phyloP scores from a whole-genome alignment of 148 eudicot genomes.

The Tetragonia tetragonoides region DNA sequence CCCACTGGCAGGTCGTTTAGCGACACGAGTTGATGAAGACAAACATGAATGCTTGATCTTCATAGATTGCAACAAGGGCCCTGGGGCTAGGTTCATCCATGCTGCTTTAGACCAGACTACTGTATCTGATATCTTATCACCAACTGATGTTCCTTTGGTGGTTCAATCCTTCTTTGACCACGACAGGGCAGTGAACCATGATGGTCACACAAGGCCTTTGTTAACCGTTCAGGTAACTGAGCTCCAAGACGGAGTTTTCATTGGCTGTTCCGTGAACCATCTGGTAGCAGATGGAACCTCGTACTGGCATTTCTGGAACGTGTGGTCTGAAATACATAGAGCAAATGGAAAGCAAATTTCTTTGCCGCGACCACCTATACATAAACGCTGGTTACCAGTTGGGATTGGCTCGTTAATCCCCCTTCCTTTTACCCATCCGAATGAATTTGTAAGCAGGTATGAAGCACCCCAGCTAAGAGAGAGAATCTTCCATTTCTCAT shows the following conservation, averaged over 20 bases:
- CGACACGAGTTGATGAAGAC: constrained; percentile 5
- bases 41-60: constrained; percentile 11
- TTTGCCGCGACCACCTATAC: constrained; percentile 22
- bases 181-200: constrained; percentile 35
- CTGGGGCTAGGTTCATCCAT: constrained; percentile 25
- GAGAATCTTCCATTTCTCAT: constrained; percentile 62
- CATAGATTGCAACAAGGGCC: constrained; percentile 27
- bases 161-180: constrained; percentile 42
- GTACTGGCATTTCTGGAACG: constrained; percentile 60
- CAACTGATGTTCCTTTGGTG: constrained; percentile 27
- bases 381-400: constrained; percentile 31
- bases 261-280: constrained; percentile 57
- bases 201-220: constrained; percentile 44
- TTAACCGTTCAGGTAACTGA: constrained; percentile 53
- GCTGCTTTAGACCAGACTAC: constrained; percentile 20
- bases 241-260: constrained; percentile 35
- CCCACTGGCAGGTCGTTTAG: constrained; percentile 26
- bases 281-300: constrained; percentile 53
- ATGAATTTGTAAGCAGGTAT: constrained; percentile 24
- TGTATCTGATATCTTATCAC: constrained; percentile 30
- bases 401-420: constrained; percentile 24
- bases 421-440: constrained; percentile 32
- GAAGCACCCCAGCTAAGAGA: constrained; percentile 40
- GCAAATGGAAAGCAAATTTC: constrained; percentile 1
- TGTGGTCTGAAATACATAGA: constrained; percentile 40